These are phyloP conservation scores for Lathyrus aphaca DNA, from an alignment of 306 rosid species.

Conservation along the genomic window DNA sequence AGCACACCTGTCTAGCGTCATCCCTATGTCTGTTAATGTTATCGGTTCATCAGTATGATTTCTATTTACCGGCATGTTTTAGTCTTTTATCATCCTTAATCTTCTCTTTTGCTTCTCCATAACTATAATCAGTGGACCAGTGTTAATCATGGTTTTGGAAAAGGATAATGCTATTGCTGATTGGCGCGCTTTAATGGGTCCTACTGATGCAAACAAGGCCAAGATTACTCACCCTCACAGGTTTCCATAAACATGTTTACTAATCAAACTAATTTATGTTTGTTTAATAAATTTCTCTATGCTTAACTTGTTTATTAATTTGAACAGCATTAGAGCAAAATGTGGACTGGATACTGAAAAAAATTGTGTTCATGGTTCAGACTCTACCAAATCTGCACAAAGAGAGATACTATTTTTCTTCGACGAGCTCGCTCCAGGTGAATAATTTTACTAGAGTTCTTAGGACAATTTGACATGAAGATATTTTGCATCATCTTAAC, in stretches of 20 bases:
- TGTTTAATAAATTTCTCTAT: conserved; percentile 15
- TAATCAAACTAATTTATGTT: conserved; percentile 9
- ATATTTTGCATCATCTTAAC: no score
- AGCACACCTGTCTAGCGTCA: not conserved
- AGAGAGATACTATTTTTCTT: conserved; percentile 82
- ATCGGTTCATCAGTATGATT: not conserved
- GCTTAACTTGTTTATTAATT: conserved; percentile 28
- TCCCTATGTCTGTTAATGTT: no score
- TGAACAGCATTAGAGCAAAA: conserved; percentile 77
- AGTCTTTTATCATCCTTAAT: conserved; percentile 22
- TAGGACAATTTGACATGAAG: no score
- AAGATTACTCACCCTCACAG: conserved; percentile 87
- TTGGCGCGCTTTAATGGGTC: conserved; percentile 93
- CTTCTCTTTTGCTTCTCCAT: conserved; percentile 21
- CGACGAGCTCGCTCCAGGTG: conserved; percentile 61
- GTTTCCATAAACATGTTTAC: conserved; percentile 44
- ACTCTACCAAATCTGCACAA: conserved; percentile 69
- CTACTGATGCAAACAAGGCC: conserved; percentile 84
- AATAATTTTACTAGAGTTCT: not conserved
- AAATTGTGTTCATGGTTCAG: conserved; percentile 1
- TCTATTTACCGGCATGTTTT: not conserved
- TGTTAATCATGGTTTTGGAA: conserved; percentile 75
- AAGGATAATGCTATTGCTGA: conserved; percentile 83
- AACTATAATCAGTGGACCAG: conserved; percentile 64
- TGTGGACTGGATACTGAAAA: conserved; percentile 23